Evolutionary conservation across 306 rosid species (phyloP).

Genomic region (Boehmeria nivea): DNA sequence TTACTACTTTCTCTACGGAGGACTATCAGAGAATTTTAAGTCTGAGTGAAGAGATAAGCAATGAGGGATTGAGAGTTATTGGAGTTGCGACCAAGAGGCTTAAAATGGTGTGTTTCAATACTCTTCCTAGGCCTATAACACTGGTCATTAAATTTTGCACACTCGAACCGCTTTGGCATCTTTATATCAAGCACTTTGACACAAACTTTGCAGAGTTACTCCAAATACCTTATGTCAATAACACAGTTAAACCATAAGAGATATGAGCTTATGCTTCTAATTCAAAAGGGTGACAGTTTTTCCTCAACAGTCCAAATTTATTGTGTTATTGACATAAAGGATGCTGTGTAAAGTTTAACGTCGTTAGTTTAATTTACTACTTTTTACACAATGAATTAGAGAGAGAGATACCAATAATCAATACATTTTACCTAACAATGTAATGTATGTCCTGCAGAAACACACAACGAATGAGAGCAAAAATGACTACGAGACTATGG

Average conservation of each 20-base stretch:
- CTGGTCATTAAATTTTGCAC: too few relatives aligned
- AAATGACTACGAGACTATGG: conserved; percentile 29
- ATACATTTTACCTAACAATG: background rate
- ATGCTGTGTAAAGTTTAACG: background rate
- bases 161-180: too few relatives aligned
- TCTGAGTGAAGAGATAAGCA: conserved; percentile 59
- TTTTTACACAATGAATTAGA: background rate
- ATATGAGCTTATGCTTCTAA: too few relatives aligned
- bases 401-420: too few relatives aligned
- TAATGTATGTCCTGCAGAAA: conserved; percentile 14
- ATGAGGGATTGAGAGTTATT: conserved; percentile 64
- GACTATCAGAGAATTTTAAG: conserved; percentile 43
- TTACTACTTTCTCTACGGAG: conserved; percentile 32
- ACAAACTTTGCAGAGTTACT: too few relatives aligned
- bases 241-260: too few relatives aligned
- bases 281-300: too few relatives aligned
- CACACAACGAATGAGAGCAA: conserved; percentile 24
- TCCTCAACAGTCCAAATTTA: too few relatives aligned
- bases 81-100: conserved; percentile 75
- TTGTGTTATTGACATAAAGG: too few relatives aligned
- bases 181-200: too few relatives aligned
- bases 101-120: conserved; percentile 30
- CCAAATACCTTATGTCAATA: too few relatives aligned
- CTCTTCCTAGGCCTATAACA: too few relatives aligned
- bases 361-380: background rate